Evolutionary conservation across 2,329 filamentous ascomycete genomes (phyloP), one percentile per base, ranked within the genome.

Genomic region (Talaromyces albobiverticillius): DNA sequence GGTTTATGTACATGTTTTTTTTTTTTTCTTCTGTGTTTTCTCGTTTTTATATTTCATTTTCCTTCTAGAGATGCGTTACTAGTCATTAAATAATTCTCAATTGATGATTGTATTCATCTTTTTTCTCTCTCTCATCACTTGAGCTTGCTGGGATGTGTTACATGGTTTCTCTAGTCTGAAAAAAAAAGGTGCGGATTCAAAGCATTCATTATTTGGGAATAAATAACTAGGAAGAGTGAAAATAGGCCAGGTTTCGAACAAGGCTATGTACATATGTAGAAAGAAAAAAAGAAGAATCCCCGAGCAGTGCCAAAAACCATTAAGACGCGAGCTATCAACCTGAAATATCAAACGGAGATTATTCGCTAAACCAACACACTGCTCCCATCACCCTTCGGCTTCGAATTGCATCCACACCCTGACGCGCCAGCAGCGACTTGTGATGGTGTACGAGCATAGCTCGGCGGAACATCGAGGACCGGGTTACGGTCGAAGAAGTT

Each of bases 401-500:
- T 66, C 57, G 54, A 53, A 23, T 74, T 76, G 3, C 68, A 68
- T 6, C 69, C 70, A 59, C 70, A 73, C 1, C 63, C 49, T 62
- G 54, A 66, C 56, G 60, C 67, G 1, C 74, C 72, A 23, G 77
- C 76, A 13, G 76, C 77, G 4, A 88, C 75, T 68, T 90, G 85
- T 61, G 84, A 89, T 1, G 90, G 89, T 25, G 87, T 87, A 61
- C 81, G 83, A 40, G 82, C 82, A 69, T 85, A 93, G 63, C 82
- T 88, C 0, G 90, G 89, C 53, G 88, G 87, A 14, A 95, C 87
- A 69, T 95, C 89, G 69, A 95, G 76, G 52, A 84, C 87, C 2
- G 90, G 90, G 67, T 93, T 95, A 62, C 82, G 80, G 20, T 79
- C 74, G 73, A 95, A 95, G 80, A 95, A 95, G 75, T 95, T 87